Conservation (phyloP, 208 protist genomes). For the Trypanosoma vivax region DNA sequence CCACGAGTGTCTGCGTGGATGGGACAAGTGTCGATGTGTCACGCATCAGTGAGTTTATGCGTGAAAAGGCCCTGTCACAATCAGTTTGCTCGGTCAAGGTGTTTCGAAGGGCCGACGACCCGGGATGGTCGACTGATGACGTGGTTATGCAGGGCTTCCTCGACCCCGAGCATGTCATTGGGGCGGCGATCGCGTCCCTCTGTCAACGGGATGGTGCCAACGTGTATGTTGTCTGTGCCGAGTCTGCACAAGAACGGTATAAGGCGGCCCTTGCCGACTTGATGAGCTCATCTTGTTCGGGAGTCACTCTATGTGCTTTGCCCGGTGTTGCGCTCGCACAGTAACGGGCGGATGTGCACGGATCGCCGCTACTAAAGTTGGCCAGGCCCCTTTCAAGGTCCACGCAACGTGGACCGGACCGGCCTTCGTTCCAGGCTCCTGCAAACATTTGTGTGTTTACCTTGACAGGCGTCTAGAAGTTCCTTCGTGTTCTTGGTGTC, state of each 20-base stretch:
- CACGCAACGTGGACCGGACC: too few relatives aligned
- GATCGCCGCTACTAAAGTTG: too few relatives aligned
- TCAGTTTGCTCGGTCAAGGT: slow-evolving; percentile 10
- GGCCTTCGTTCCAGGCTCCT: too few relatives aligned
- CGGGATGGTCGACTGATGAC: slow-evolving; percentile 14
- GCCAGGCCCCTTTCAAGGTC: too few relatives aligned
- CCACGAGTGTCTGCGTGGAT: slow-evolving; percentile 31
- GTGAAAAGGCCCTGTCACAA: slow-evolving; percentile 5
- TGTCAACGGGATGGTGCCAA: neutral
- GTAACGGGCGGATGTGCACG: slow-evolving; percentile 21
- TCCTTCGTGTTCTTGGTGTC: too few relatives aligned
- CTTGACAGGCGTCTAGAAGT: too few relatives aligned
- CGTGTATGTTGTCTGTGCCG: slow-evolving; percentile 18
- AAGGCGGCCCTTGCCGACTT: slow-evolving; percentile 7
- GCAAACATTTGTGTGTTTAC: too few relatives aligned
- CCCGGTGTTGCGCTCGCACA: slow-evolving; percentile 12
- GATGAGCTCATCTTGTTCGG: neutral
- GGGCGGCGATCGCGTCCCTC: slow-evolving; percentile 17
- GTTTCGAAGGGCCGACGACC: slow-evolving; percentile 12
- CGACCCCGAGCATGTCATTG: slow-evolving; percentile 22
- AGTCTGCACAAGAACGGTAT: slow-evolving; percentile 9
- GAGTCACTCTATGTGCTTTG: slow-evolving; percentile 10
- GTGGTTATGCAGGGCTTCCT: slow-evolving; percentile 19
- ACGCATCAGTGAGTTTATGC: slow-evolving; percentile 16
- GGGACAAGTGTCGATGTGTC: slow-evolving; percentile 24